Percentiles rank a stretch among this genome's conserved stretches.
These are phyloP conservation scores for Eucalyptus sideroxylon DNA, from an alignment of 345 rosid species.

Conservation along the genomic window DNA sequence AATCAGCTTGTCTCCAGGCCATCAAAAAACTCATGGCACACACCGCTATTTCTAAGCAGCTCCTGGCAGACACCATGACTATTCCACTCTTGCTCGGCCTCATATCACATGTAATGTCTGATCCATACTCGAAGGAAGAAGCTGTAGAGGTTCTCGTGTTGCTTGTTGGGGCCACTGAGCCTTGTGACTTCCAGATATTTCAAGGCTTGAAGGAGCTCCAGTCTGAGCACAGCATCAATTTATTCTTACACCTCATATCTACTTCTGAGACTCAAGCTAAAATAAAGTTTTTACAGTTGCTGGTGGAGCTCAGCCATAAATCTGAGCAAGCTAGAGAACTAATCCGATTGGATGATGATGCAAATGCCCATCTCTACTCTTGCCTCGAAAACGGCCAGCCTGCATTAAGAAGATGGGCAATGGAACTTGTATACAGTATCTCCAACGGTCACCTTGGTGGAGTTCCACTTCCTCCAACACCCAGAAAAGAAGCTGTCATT, in stretches of 20 bases:
- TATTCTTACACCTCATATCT: constrained; percentile 15
- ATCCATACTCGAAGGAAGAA: constrained; percentile 15
- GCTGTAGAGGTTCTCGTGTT: constrained; percentile 33
- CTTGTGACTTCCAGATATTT: constrained; percentile 11
- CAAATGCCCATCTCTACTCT: constrained; percentile 21
- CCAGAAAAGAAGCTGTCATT: constrained; percentile 23
- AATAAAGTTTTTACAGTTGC: constrained; percentile 28
- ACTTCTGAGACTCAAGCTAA: constrained; percentile 11
- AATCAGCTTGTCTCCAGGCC: constrained; percentile 25
- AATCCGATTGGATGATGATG: constrained; percentile 7
- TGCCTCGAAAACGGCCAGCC: constrained; percentile 10
- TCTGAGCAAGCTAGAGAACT: constrained; percentile 16
- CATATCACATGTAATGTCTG: constrained; percentile 13
- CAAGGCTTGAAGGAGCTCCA: constrained; percentile 35
- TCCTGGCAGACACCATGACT: constrained; percentile 19
- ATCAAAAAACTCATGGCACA: constrained; percentile 24
- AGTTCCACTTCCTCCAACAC: constrained; percentile 33
- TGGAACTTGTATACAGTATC: constrained; percentile 25
- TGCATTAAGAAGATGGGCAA: constrained; percentile 15
- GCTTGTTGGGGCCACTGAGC: constrained; percentile 13
- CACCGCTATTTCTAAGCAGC: constrained; percentile 14
- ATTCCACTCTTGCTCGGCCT: constrained; percentile 22
- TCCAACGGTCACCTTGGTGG: constrained; percentile 25
- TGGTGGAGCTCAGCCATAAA: constrained; percentile 28
- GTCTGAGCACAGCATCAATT: constrained; percentile 22